Base-by-base conservation (phyloP, 2,329 filamentous ascomycete genomes). In the Alternaria arbusti region DNA sequence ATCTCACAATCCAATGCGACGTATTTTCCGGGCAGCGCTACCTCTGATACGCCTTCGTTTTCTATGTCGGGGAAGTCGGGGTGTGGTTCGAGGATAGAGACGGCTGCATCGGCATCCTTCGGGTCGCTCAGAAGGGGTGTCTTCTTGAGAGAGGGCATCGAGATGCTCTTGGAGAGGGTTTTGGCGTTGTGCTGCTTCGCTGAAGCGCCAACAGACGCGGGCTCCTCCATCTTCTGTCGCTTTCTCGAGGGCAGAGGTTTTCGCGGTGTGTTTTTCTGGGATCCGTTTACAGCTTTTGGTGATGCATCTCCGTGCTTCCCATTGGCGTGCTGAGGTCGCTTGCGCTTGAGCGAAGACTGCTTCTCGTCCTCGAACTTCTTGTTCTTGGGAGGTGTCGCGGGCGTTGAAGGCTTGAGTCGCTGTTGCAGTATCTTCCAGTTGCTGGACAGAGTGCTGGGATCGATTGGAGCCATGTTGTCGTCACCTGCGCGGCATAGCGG, bases 1-100 rank as follows among this genome's bases (percentile, higher is more conserved):
- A 99, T 99, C 82, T 99, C 96, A 80, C 96, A 99, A 83, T 99
- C 96, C 50, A 99, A 88, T 20, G 92, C 91, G 45, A 99, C 83
- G 78, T 97, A 99, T 85, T 96, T 97, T 55, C 95, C 96, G 20
- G 94, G 83, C 57, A 93, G 88, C 36, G 91, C 82, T 6, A 86
- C 87, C 23, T 83, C 79, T 66, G 76, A 79, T 2, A 82, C 73
- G 58, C 83, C 82, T 66, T 79, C 78, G 66, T 85, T 84, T 58
- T 79, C 74, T 51, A 80, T 70, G 52, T 85, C 72, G 68, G 77
- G 71, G 74, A 81, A 67, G 70, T 71, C 69, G 59, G 81, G 69
- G 11, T 83, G 78, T 26, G 76, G 71, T 15, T 80, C 78, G 26
- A 88, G 80, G 64, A 85, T 79, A 3, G 86, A 84, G 66, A 83